Conservation (phyloP, 2,329 filamentous ascomycete genomes). For the Blastomyces silverae region DNA sequence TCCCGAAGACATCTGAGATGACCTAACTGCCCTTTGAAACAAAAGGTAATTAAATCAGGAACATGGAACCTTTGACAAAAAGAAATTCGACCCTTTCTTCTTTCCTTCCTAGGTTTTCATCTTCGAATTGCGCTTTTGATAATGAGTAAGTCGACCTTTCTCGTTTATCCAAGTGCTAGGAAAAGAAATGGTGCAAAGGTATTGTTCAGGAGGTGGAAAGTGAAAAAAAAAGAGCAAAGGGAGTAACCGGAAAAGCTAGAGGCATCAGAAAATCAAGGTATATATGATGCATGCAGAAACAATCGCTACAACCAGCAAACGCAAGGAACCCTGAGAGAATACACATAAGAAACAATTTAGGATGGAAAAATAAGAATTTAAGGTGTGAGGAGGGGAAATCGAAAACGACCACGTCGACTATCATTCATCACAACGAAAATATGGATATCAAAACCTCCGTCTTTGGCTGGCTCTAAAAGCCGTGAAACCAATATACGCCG, state of each 20-base stretch:
- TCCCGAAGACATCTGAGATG: not conserved
- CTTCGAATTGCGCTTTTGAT: not conserved
- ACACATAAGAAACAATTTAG: not conserved
- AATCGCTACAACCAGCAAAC: not conserved
- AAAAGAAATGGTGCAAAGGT: not conserved
- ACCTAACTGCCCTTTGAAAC: not conserved
- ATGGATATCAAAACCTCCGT: slow-evolving; percentile 25
- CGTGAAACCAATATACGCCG: slow-evolving; percentile 79
- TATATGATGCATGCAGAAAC: not conserved
- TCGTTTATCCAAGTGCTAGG: not conserved
- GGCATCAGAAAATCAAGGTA: not conserved
- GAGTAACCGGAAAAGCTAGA: not conserved
- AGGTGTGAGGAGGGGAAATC: not conserved
- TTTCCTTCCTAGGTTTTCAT: not conserved
- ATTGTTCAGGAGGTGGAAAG: not conserved
- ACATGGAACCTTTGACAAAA: not conserved
- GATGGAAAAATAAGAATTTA: not conserved
- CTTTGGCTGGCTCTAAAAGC: slow-evolving; percentile 62
- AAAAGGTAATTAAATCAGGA: not conserved
- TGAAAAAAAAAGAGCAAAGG: not conserved
- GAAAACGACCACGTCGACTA: not conserved
- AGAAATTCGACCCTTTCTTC: not conserved
- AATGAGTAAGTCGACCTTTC: not conserved
- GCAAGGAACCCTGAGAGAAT: not conserved
- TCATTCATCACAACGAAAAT: not conserved